A percentile compares a stretch with the other conserved stretches of the same genome.
Evolutionary conservation across 345 rosid genomes (phyloP).

Genomic region (Brassica carinata): DNA sequence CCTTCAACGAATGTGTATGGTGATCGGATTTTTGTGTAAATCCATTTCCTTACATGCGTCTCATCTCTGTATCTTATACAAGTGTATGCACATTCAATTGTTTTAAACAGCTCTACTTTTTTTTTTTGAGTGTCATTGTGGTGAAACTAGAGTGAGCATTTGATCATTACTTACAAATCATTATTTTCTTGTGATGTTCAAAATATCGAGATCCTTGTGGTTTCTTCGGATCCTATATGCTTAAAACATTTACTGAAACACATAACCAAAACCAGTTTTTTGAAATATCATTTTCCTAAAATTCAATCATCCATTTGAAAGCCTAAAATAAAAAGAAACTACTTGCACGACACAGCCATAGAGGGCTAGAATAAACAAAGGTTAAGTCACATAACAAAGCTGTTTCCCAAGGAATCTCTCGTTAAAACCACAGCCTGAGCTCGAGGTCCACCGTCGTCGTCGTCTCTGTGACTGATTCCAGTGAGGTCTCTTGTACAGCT

Average conservation of each 20-base stretch:
- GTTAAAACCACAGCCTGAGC: background rate
- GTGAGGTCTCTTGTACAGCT: background rate
- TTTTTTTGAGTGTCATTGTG: no score
- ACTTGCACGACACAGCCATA: background rate
- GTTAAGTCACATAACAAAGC: background rate
- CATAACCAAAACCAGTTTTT: background rate
- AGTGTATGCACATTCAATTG: no score
- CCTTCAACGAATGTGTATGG: no score
- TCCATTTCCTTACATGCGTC: no score
- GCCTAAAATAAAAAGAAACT: background rate
- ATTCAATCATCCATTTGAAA: background rate
- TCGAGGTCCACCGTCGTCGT: background rate
- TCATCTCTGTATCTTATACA: no score
- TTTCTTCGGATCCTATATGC: background rate
- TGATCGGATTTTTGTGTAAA: no score
- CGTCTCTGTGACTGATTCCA: background rate
- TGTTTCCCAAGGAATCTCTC: background rate
- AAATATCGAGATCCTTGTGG: no score
- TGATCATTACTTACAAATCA: no score
- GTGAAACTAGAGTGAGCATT: no score
- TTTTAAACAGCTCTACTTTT: no score
- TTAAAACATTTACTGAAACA: background rate
- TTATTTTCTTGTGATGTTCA: no score
- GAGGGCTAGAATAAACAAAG: background rate
- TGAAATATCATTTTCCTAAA: background rate